A percentile compares a stretch with the other conserved stretches of the same genome.
These are phyloP conservation scores for Botrytis medusae DNA, from an alignment of 2,329 filamentous ascomycete species.

Conservation along the genomic window DNA sequence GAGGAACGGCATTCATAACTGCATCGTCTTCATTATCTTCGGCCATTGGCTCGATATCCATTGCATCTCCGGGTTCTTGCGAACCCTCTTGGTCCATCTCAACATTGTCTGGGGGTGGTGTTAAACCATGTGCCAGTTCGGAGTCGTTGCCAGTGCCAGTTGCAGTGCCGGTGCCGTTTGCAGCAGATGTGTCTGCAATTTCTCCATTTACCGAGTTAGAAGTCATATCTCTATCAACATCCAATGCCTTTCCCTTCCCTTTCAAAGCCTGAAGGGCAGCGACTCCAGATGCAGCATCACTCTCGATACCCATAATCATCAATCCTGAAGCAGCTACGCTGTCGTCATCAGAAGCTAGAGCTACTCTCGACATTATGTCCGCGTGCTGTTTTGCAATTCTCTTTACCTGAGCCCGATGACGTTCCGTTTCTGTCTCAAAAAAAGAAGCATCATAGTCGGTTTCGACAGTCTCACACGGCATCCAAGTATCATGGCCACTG, in stretches of 20 bases:
- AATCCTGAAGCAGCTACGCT: constrained; percentile 18
- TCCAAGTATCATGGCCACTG: constrained; percentile 72
- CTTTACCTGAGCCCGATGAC: constrained; percentile 30
- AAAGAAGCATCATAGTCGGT: constrained; percentile 56
- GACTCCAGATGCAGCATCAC: constrained; percentile 11
- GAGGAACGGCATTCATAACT: constrained; percentile 45
- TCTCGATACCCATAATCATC: constrained; percentile 20
- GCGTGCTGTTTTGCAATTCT: constrained; percentile 30
- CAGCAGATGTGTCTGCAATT: background rate
- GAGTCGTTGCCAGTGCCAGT: background rate
- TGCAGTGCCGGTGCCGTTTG: background rate
- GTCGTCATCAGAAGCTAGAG: constrained; percentile 32
- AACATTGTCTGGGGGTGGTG: constrained; percentile 16
- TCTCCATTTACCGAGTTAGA: constrained; percentile 2
- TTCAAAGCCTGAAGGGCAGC: constrained; percentile 1
- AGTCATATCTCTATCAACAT: background rate
- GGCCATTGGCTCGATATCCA: constrained; percentile 17
- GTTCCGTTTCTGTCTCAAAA: constrained; percentile 42
- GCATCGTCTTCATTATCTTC: constrained; percentile 46
- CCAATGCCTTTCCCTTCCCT: constrained; percentile 8
- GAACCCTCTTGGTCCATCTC: constrained; percentile 23
- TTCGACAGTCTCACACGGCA: constrained; percentile 59
- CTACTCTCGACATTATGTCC: constrained; percentile 35
- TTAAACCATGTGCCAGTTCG: background rate
- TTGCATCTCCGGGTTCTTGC: background rate